Evolutionary conservation across 2,329 filamentous ascomycete genomes (phyloP).

Genomic region (Hypoxylon sp.): DNA sequence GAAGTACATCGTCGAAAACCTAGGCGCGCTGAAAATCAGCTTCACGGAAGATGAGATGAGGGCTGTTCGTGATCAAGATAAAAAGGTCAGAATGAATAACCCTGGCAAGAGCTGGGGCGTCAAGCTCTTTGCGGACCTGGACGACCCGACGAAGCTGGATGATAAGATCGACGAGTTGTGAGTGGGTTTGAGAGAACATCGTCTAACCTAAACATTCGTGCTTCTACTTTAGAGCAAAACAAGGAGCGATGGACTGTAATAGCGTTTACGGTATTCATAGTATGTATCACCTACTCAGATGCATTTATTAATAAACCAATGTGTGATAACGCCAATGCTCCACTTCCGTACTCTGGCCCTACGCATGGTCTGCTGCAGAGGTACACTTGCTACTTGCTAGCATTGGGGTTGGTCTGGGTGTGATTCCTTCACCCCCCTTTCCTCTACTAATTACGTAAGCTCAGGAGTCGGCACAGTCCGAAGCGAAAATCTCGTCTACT

Average conservation of each 20-base stretch:
- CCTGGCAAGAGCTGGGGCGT: slow-evolving; percentile 57
- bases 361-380: not conserved
- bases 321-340: not conserved
- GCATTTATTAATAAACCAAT: not conserved
- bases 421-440: not conserved
- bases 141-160: slow-evolving; percentile 51
- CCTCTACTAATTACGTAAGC: not conserved
- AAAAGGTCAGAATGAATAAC: slow-evolving; percentile 55
- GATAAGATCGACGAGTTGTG: slow-evolving; percentile 40
- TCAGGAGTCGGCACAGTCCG: not conserved
- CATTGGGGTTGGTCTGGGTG: not conserved
- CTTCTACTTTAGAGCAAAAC: not conserved
- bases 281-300: too few relatives aligned
- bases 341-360: not conserved
- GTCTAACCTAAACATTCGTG: not conserved
- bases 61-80: slow-evolving; percentile 49
- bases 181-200: not conserved
- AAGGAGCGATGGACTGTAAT: not conserved
- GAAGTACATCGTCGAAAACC: slow-evolving; percentile 59
- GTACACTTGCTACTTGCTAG: not conserved
- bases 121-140: slow-evolving; percentile 56
- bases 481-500: too few relatives aligned
- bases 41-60: slow-evolving; percentile 56
- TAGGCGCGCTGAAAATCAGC: slow-evolving; percentile 61
- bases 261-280: not conserved